Conservation (phyloP, 2,329 filamentous ascomycete species). For the Sporothrix variecibatus region DNA sequence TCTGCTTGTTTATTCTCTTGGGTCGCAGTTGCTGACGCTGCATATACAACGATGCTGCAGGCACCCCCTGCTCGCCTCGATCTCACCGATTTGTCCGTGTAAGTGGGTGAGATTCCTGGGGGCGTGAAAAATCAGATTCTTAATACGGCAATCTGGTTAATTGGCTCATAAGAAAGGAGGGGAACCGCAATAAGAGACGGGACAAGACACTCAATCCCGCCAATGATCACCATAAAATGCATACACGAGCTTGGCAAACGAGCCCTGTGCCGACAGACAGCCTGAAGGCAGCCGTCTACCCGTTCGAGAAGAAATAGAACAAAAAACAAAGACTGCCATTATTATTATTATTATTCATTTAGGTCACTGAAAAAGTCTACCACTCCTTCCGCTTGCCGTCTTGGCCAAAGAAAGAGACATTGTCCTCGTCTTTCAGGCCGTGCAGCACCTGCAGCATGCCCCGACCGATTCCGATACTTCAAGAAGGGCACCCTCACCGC, state of each 20-base stretch:
- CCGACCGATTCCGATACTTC: constrained; percentile 36
- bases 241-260: neutral
- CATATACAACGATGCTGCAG: too few relatives aligned
- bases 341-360: neutral
- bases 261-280: neutral
- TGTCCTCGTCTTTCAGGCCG: constrained; percentile 59
- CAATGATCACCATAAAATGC: neutral
- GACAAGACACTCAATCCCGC: neutral
- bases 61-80: neutral
- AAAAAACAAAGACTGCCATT: neutral
- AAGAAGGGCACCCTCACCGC: constrained; percentile 36
- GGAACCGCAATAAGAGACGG: neutral
- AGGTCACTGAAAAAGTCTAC: constrained; percentile 24
- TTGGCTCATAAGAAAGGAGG: neutral
- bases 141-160: neutral
- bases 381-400: constrained; percentile 34
- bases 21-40: neutral
- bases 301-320: neutral
- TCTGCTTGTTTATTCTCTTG: neutral
- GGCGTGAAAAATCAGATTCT: neutral
- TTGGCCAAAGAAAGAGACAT: constrained; percentile 33
- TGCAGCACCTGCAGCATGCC: constrained; percentile 75
- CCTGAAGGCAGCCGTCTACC: neutral
- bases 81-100: neutral
- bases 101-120: constrained; percentile 4